Evolutionary conservation across 2,329 filamentous ascomycete genomes (phyloP).

Genomic region (Cladophialophora immunda): DNA sequence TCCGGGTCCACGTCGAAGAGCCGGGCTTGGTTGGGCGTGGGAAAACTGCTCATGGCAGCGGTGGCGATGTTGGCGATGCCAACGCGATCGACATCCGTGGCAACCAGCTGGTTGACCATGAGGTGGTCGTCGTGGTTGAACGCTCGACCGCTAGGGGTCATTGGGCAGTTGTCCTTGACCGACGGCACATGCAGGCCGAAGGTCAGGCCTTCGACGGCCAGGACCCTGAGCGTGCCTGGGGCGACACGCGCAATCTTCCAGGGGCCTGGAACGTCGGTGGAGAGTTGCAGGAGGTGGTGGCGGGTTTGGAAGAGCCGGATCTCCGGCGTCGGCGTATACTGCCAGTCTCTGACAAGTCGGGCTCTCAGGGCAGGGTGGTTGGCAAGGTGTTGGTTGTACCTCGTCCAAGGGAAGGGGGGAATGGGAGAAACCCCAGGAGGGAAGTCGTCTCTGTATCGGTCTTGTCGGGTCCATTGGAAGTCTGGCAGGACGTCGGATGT

Average conservation of each 20-base stretch:
- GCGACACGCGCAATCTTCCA: slow-evolving; percentile 17
- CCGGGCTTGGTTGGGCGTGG: background rate
- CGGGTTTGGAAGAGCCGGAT: slow-evolving; percentile 9
- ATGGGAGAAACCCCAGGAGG: background rate
- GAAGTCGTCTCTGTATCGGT: slow-evolving; percentile 14
- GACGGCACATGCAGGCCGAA: slow-evolving; percentile 7
- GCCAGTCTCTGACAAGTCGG: background rate
- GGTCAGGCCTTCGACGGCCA: slow-evolving; percentile 2
- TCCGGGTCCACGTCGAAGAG: background rate
- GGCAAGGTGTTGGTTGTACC: background rate
- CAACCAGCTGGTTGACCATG: background rate
- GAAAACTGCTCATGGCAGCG: background rate
- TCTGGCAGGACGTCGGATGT: background rate
- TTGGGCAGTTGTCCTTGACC: background rate
- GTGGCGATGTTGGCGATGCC: background rate
- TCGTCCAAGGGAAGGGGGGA: background rate
- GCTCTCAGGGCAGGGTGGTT: background rate
- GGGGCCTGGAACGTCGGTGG: slow-evolving; percentile 9
- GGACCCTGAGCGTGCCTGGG: background rate
- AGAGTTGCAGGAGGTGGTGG: background rate
- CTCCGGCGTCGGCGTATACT: background rate
- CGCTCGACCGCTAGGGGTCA: background rate
- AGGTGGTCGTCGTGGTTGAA: background rate
- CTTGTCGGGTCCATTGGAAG: slow-evolving; percentile 12
- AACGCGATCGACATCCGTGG: background rate